A percentile compares a stretch with the other conserved stretches of the same genome.
phyloP scores from a whole-genome alignment of 495 filamentous ascomycete genomes.

The Penicillium malachiteum region DNA sequence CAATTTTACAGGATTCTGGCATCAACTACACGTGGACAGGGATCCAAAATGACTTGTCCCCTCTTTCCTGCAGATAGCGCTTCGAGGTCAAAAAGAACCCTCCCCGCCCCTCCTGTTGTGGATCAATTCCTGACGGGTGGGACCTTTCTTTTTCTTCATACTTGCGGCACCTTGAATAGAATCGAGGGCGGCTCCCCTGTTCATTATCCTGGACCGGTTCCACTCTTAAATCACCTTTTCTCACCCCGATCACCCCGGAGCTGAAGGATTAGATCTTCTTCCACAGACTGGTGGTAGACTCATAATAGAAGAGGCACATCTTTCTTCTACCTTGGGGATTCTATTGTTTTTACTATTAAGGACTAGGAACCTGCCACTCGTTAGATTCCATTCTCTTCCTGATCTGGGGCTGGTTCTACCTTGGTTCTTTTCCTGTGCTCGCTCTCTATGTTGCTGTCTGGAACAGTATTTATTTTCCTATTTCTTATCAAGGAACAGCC shows the following conservation, averaged over 20 bases:
- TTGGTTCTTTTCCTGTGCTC: constrained; percentile 2
- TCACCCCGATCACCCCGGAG: constrained; percentile 4
- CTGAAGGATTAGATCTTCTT: constrained; percentile 16
- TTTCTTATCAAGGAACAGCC: constrained; percentile 1
- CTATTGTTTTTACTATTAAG: neutral
- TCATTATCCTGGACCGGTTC: constrained; percentile 15
- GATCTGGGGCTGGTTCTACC: constrained; percentile 3
- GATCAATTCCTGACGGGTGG: constrained; percentile 19
- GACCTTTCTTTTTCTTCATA: constrained; percentile 9
- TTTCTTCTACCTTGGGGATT: constrained; percentile 1
- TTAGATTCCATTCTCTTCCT: neutral
- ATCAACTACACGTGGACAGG: constrained; percentile 24
- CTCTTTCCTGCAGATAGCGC: constrained; percentile 9
- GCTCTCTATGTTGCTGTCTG: constrained; percentile 2
- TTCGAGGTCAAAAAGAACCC: constrained; percentile 11
- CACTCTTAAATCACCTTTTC: constrained; percentile 17
- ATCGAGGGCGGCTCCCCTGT: constrained; percentile 20
- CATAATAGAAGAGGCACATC: constrained; percentile 5
- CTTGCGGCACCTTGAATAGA: constrained; percentile 7
- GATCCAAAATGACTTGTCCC: constrained; percentile 10
- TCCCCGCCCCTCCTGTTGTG: constrained; percentile 2
- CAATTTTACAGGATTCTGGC: constrained; percentile 4
- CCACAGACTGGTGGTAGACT: constrained; percentile 11
- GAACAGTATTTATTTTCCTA: neutral
- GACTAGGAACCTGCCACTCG: too few species aligned